Evolutionary conservation across 305 asterid species (phyloP).

Genomic region (Lippia alba): DNA sequence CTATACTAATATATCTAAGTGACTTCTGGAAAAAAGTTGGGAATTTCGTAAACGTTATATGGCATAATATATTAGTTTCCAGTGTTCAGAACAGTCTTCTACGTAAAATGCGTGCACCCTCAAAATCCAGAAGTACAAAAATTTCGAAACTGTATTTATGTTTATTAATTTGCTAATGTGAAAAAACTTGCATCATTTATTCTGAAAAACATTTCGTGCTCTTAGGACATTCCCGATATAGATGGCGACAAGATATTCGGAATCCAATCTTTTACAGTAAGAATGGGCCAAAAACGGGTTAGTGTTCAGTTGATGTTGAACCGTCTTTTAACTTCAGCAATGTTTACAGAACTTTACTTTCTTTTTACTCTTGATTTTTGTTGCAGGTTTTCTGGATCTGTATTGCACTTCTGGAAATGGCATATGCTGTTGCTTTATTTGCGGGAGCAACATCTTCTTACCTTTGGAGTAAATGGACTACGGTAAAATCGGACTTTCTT

Average conservation of each 20-base stretch:
- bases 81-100: too few relatives aligned
- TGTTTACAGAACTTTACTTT: neutral
- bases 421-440: slow-evolving; percentile 75
- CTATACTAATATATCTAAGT: too few relatives aligned
- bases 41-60: neutral
- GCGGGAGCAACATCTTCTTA: slow-evolving; percentile 60
- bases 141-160: neutral
- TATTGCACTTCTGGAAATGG: slow-evolving; percentile 82
- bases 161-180: neutral
- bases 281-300: slow-evolving; percentile 57
- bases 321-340: neutral
- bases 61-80: neutral
- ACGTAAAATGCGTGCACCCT: neutral
- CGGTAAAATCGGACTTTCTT: slow-evolving; percentile 31
- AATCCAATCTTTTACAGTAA: slow-evolving; percentile 86
- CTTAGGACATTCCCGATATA: slow-evolving; percentile 87
- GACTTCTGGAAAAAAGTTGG: too few relatives aligned
- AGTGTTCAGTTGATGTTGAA: slow-evolving; percentile 24
- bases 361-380: slow-evolving; percentile 12
- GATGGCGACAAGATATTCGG: slow-evolving; percentile 90
- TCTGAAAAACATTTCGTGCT: slow-evolving; percentile 14
- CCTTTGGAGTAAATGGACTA: slow-evolving; percentile 52
- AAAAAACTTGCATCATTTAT: neutral
- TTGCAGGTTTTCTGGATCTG: slow-evolving; percentile 77
- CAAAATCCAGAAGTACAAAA: too few relatives aligned